A percentile compares a stretch with the other conserved stretches of the same genome.
phyloP scores from a whole-genome alignment of 2,329 filamentous ascomycete genomes.

The Hysterium pulicare region DNA sequence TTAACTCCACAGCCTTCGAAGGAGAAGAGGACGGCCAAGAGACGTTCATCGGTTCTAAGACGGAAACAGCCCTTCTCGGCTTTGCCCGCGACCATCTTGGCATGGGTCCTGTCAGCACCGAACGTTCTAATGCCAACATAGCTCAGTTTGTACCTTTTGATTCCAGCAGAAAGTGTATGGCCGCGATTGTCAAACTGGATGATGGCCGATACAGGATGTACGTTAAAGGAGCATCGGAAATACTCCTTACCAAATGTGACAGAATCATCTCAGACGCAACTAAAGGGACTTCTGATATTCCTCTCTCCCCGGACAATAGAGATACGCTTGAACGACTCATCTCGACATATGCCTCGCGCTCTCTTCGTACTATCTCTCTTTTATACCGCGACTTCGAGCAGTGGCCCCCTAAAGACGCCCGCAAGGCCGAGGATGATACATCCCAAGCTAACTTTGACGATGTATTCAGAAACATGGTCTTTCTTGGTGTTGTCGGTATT shows the following conservation, averaged over 20 bases:
- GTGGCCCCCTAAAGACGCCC: constrained; percentile 70
- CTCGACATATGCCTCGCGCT: constrained; percentile 72
- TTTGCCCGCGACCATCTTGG: constrained; percentile 65
- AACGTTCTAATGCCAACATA: constrained; percentile 60
- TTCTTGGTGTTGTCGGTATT: constrained; percentile 73
- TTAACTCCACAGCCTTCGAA: constrained; percentile 43
- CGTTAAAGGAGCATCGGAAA: constrained; percentile 52
- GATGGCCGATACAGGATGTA: constrained; percentile 56
- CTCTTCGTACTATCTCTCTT: constrained; percentile 79
- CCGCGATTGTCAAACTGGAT: constrained; percentile 56
- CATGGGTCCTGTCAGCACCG: constrained; percentile 59
- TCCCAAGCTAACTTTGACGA: constrained; percentile 64
- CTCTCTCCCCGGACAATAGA: constrained; percentile 56
- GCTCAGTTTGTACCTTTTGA: constrained; percentile 59
- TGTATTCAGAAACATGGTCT: constrained; percentile 69
- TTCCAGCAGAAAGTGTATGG: constrained; percentile 68
- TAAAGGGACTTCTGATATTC: constrained; percentile 52
- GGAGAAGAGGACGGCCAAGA: constrained; percentile 38
- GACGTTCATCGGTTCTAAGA: constrained; percentile 71
- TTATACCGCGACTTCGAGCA: constrained; percentile 79
- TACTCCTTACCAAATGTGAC: constrained; percentile 47
- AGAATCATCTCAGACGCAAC: constrained; percentile 58
- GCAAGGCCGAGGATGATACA: constrained; percentile 57
- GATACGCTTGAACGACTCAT: constrained; percentile 65
- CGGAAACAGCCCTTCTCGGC: constrained; percentile 69